Base-by-base conservation (phyloP, 169 alveolate genomes). In the Theileria orientalis region DNA sequence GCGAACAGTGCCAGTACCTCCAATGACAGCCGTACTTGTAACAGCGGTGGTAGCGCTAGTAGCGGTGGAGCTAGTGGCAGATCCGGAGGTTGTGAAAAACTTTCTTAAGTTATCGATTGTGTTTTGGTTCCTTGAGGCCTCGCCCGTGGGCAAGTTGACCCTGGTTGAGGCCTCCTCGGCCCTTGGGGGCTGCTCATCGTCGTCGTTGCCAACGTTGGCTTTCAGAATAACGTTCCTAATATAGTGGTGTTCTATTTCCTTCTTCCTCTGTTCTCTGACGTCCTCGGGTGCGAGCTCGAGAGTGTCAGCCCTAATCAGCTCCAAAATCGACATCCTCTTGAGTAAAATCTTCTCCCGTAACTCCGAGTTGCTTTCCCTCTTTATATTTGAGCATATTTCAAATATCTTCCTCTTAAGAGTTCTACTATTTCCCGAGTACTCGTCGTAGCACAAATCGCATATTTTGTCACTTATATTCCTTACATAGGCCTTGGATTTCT, bases 281-380 rank as follows among this genome's bases (percentile, higher is more conserved):
- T 40, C 80, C 25, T 67, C 77, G 21, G 93, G 93, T 0, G 93
- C 93, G 29, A 87, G 75, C 51, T 77, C 70, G n/a, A 44, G 47
- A 8, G 93, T 73, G 25, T 87, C 93, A 33, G 85, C 68, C 19
- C 61, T 74, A n/a, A 87, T 61, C 25, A 87, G 83, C 13, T 76
- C 76, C 13, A 29, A 0, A 13, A 86, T 68, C 13, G 83, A n/a
- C 86, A 87, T 74, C 6, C 19, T 25, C 16, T 83, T 73, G 14
- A 84, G 40, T 23, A 87, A 14, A 23, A 87, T 73, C 23, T 71
- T 87, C 59, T 69, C 54, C 57, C 93, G 33, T 37, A 87, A 76
- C 40, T 87, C 93, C 7, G 56, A 44, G 85, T 82, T 87, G 54
- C 69, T 86, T 8, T 74, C 90, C n/a, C 93, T 40, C 64, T 82